These are phyloP conservation scores for Pelargonium myrrhifolium DNA, from an alignment of 441 rosid genomes.

Conservation along the genomic window DNA sequence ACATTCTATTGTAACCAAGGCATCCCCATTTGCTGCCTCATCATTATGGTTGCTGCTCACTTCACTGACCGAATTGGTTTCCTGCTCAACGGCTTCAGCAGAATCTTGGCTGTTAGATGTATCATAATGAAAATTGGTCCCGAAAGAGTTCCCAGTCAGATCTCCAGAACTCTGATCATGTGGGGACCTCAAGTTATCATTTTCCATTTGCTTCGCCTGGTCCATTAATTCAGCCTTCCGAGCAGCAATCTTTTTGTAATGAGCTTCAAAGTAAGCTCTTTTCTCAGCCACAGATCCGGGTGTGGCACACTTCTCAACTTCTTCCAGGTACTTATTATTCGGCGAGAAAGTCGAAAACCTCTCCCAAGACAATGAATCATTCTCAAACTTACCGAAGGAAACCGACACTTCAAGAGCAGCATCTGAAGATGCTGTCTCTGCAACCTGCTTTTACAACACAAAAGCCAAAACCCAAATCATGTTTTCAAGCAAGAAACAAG, in stretches of 20 bases:
- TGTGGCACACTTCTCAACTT: constrained; percentile 89
- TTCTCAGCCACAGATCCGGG: constrained; percentile 96
- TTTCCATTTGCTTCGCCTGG: constrained; percentile 56
- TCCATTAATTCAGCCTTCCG: constrained; percentile 68
- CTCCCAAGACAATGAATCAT: constrained; percentile 94
- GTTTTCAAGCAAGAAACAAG: constrained; percentile 22
- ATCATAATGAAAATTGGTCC: constrained; percentile 20
- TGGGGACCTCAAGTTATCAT: constrained; percentile 22
- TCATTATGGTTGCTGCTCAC: constrained; percentile 21
- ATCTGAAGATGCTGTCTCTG: constrained; percentile 37
- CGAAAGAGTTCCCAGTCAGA: constrained; percentile 18
- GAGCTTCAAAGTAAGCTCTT: constrained; percentile 92
- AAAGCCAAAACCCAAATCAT: constrained; percentile 26
- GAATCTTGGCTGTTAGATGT: constrained; percentile 20
- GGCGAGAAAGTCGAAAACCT: constrained; percentile 90
- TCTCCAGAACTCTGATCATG: constrained; percentile 29
- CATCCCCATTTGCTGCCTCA: constrained; percentile 31
- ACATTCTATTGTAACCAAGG: constrained; percentile 23
- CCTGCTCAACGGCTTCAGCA: constrained; percentile 37
- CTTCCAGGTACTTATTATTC: constrained; percentile 94
- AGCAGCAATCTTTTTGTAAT: constrained; percentile 83
- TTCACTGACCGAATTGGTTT: constrained; percentile 28
- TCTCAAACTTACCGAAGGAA: constrained; percentile 91
- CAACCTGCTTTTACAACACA: constrained; percentile 41
- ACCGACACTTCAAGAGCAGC: constrained; percentile 65